A percentile compares a stretch with the other conserved stretches of the same genome.
Conservation (phyloP, 345 rosid genomes). For the Brassica napus region Da-Ae NC_063445.1:30862501-30863000, state of each 20-base stretch:
- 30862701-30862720: constrained; percentile 53
- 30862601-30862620: constrained; percentile 84
- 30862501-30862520: constrained; percentile 54
- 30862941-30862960: too few relatives aligned
- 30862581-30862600: constrained; percentile 81
- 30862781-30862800: not conserved
- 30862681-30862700: not conserved
- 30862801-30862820: not conserved
- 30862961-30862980: too few relatives aligned
- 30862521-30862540: constrained; percentile 52
- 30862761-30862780: constrained; percentile 51
- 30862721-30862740: constrained; percentile 66
- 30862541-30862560: constrained; percentile 33
- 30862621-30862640: constrained; percentile 42
- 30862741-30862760: constrained; percentile 84
- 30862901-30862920: too few relatives aligned
- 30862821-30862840: not conserved
- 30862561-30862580: constrained; percentile 38
- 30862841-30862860: constrained; percentile 36
- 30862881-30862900: constrained; percentile 60
- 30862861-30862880: constrained; percentile 75
- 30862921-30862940: too few relatives aligned
- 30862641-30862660: not conserved
- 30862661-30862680: not conserved
- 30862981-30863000: too few relatives aligned